These are phyloP conservation scores for Mrakiaceae sp. DNA, from an alignment of 1,284 basidiomycete genomes.

Conservation along the genomic window DNA sequence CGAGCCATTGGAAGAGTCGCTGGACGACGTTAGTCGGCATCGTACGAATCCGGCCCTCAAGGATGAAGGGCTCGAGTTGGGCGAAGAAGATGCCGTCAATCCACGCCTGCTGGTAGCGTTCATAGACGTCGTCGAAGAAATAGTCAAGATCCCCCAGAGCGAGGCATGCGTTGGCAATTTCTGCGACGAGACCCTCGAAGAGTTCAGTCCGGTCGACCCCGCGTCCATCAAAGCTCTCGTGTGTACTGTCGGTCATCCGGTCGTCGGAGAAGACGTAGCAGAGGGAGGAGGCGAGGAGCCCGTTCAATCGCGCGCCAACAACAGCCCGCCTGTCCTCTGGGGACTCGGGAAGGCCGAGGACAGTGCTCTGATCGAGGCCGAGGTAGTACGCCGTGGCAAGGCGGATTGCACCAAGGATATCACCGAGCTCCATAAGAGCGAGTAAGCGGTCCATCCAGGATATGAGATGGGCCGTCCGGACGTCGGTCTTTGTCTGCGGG, in stretches of 20 bases:
- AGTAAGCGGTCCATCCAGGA: conserved; percentile 94
- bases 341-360: conserved; percentile 71
- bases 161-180: conserved; percentile 71
- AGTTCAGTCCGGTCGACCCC: conserved; percentile 84
- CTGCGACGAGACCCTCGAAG: conserved; percentile 76
- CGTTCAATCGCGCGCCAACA: conserved; percentile 64
- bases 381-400: conserved; percentile 72
- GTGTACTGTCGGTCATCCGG: conserved; percentile 78
- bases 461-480: conserved; percentile 74
- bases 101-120: conserved; percentile 71
- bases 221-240: conserved; percentile 65
- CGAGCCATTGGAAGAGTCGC: conserved; percentile 51
- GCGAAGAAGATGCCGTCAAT: conserved; percentile 79
- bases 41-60: conserved; percentile 57
- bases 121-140: conserved; percentile 85
- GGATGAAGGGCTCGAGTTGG: conserved; percentile 72
- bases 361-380: conserved; percentile 72
- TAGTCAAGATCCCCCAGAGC: conserved; percentile 70
- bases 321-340: conserved; percentile 46
- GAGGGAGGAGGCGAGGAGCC: conserved; percentile 77
- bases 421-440: conserved; percentile 67
- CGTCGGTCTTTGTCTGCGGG: conserved; percentile 37
- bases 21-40: conserved; percentile 83
- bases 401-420: conserved; percentile 84
- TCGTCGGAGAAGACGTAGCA: conserved; percentile 90